These are phyloP conservation scores for Nicotiana knightiana DNA, from an alignment of 257 asterid genomes.

Conservation along the genomic window DNA sequence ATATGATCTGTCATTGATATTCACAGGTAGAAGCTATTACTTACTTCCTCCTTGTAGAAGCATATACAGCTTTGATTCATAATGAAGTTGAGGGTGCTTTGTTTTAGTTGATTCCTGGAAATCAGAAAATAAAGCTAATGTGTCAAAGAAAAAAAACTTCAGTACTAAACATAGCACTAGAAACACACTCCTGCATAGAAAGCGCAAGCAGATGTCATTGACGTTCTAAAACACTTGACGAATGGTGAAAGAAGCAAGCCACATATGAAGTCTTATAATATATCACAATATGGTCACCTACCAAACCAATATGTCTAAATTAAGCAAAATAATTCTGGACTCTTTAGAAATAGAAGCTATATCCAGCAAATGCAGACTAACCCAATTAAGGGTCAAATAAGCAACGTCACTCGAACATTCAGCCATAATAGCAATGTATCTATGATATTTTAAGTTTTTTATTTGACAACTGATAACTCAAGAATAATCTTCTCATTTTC, in stretches of 20 bases:
- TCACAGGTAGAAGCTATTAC: constrained; percentile 17
- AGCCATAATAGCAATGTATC: neutral
- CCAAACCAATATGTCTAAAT: neutral
- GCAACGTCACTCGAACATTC: neutral
- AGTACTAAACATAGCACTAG: neutral
- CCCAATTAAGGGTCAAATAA: neutral
- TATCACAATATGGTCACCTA: neutral
- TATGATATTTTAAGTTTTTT: neutral
- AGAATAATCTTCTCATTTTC: neutral
- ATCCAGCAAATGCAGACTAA: neutral
- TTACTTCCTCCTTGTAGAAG: constrained; percentile 95
- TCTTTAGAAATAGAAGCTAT: neutral
- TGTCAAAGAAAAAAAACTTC: neutral
- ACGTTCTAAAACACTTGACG: neutral
- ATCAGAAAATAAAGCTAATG: neutral
- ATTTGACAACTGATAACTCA: neutral
- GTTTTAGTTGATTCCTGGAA: constrained; percentile 78
- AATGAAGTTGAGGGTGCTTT: constrained; percentile 91
- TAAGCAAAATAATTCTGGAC: neutral
- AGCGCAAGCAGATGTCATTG: neutral
- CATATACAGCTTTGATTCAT: constrained; percentile 82
- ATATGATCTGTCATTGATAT: neutral
- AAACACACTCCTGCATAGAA: neutral
- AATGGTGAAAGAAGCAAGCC: neutral
- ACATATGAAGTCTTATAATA: neutral